Evolutionary conservation across 805 yeast genomes (phyloP).

Genomic region (Candida pseudofarinosa): DNA sequence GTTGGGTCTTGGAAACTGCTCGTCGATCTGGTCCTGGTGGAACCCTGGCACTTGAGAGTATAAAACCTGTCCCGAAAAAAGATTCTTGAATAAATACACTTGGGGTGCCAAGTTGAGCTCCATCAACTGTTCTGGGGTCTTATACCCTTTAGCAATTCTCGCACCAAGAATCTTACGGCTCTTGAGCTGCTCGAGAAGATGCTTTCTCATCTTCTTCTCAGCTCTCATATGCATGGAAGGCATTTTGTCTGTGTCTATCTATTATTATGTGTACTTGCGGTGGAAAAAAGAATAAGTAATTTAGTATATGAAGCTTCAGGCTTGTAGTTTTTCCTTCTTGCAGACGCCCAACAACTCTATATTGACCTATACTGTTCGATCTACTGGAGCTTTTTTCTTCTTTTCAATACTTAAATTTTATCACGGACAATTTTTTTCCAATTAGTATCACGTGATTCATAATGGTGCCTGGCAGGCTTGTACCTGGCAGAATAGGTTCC

Average conservation of each 20-base stretch:
- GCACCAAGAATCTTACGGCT: constrained; percentile 41
- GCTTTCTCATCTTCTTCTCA: constrained; percentile 46
- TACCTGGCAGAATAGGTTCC: no score
- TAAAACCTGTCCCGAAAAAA: constrained; percentile 84
- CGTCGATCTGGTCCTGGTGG: constrained; percentile 57
- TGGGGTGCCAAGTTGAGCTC: constrained; percentile 72
- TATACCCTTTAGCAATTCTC: constrained; percentile 37
- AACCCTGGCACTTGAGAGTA: constrained; percentile 79
- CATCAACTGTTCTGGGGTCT: constrained; percentile 28
- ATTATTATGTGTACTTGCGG: background rate
- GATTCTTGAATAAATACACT: constrained; percentile 75
- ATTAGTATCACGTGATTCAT: background rate
- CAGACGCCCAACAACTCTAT: no score
- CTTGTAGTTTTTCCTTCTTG: no score
- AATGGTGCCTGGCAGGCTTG: no score
- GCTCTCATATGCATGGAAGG: constrained; percentile 36
- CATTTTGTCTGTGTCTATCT: constrained; percentile 19
- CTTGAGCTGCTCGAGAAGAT: constrained; percentile 42
- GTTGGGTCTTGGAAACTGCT: constrained; percentile 76
- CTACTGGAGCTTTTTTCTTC: no score
- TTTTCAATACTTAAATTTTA: no score
- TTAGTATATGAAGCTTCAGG: no score
- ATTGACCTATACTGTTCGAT: no score
- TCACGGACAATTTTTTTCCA: background rate
- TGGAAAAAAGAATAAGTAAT: background rate